Percentiles rank a stretch among this genome's conserved stretches.
Evolutionary conservation across 208 protist genomes (phyloP).

Genomic region (Herpetomonas samuelpessoai): DNA sequence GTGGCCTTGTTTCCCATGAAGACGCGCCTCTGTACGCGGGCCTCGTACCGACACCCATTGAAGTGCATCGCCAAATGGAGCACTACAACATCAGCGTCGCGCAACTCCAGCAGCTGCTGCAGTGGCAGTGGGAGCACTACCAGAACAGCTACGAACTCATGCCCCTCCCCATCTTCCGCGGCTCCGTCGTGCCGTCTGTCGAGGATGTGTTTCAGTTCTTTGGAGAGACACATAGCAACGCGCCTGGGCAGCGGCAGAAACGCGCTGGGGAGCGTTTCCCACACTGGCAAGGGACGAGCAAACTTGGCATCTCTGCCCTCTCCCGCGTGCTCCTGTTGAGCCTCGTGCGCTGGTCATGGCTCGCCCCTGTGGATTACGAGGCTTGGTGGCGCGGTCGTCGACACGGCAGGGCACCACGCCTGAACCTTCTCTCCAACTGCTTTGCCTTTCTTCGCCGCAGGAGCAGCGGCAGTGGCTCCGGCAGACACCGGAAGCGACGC

Average conservation of each 20-base stretch:
- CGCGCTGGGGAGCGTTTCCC: neutral
- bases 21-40: conserved; percentile 30
- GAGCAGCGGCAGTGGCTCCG: too few relatives aligned
- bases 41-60: conserved; percentile 39
- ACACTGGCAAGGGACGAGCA: conserved; percentile 11
- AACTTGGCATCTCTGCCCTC: conserved; percentile 46
- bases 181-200: conserved; percentile 22
- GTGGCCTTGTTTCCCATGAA: conserved; percentile 3
- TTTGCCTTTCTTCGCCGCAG: neutral
- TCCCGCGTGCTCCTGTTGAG: conserved; percentile 50
- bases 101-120: conserved; percentile 63
- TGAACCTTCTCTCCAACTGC: neutral
- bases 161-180: conserved; percentile 41
- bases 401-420: neutral
- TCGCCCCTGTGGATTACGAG: conserved; percentile 52
- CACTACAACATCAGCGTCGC: conserved; percentile 52
- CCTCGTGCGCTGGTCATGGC: conserved; percentile 52
- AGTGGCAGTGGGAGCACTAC: conserved; percentile 79
- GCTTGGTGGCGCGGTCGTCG: neutral
- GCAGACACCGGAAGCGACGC: too few relatives aligned
- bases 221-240: neutral
- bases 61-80: conserved; percentile 42
- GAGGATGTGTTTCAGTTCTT: conserved; percentile 21
- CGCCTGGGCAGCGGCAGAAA: neutral
- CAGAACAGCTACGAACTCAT: conserved; percentile 60